Conservation (phyloP, 805 yeast species). For the Lipomyces chichibuensis region DNA sequence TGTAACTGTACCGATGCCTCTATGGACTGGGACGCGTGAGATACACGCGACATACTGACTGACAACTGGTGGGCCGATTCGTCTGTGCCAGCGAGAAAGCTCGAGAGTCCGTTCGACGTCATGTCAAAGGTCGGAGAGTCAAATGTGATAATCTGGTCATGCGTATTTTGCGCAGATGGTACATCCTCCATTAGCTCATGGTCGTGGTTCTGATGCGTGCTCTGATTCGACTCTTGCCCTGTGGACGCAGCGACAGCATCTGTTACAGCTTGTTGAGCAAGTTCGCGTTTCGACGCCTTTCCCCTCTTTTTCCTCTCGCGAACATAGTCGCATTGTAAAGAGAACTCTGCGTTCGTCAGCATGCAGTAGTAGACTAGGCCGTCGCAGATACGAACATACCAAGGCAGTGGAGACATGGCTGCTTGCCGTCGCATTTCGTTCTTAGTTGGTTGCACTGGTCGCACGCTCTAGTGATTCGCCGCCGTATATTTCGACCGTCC, state of each 20-base stretch:
- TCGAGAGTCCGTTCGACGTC: background rate
- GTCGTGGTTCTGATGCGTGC: background rate
- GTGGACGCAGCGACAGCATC: background rate
- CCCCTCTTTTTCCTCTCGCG: constrained; percentile 54
- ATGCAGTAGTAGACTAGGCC: no score
- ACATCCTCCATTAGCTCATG: constrained; percentile 3
- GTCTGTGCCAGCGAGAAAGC: background rate
- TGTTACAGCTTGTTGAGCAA: constrained; percentile 11
- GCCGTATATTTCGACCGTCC: constrained; percentile 3
- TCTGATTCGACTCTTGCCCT: background rate
- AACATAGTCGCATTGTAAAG: constrained; percentile 47
- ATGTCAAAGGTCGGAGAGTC: background rate
- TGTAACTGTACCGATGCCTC: background rate
- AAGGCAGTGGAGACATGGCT: constrained; percentile 52
- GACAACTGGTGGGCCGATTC: background rate
- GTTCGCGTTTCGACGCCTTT: constrained; percentile 24
- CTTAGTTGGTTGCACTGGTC: constrained; percentile 53
- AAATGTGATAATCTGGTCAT: background rate
- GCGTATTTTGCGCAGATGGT: background rate
- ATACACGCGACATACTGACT: background rate
- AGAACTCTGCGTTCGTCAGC: constrained; percentile 24
- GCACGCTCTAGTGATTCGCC: constrained; percentile 47
- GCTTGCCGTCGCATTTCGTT: constrained; percentile 54
- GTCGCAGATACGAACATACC: constrained; percentile 31
- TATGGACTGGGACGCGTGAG: background rate